These are phyloP conservation scores for Asclepias syriaca DNA, from an alignment of 257 asterid genomes.

Conservation along the genomic window DNA sequence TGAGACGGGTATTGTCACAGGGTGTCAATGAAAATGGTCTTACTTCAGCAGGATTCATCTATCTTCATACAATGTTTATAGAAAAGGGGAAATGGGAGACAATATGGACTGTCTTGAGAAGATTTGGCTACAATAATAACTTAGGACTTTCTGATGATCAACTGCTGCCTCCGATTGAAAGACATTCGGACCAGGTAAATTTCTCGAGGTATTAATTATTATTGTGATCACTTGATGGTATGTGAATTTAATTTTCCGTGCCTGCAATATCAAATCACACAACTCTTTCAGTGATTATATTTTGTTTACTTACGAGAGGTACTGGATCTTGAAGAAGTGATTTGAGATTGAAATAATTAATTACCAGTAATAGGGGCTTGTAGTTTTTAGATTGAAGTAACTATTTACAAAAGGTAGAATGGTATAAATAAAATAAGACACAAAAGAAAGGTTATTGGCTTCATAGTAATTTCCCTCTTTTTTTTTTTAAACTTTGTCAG, in stretches of 20 bases:
- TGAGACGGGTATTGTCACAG: conserved; percentile 77
- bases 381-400: neutral
- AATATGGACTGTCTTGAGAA: conserved; percentile 93
- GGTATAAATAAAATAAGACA: neutral
- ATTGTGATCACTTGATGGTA: neutral
- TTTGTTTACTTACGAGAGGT: neutral
- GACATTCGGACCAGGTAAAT: conserved; percentile 79
- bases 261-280: no score
- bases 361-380: neutral
- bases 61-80: conserved; percentile 91
- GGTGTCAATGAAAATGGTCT: conserved; percentile 90
- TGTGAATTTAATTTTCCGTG: neutral
- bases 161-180: conserved; percentile 75
- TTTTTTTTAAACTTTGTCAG: no score
- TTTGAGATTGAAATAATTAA: neutral
- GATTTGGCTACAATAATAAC: conserved; percentile 92
- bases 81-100: conserved; percentile 94
- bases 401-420: neutral
- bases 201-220: neutral
- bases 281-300: neutral
- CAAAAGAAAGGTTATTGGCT: no score
- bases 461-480: no score
- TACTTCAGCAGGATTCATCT: conserved; percentile 89
- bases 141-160: conserved; percentile 80
- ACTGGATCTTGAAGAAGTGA: neutral